These are phyloP conservation scores for Logfia minima DNA, from an alignment of 129 eudicot species.

Conservation along the genomic window DNA sequence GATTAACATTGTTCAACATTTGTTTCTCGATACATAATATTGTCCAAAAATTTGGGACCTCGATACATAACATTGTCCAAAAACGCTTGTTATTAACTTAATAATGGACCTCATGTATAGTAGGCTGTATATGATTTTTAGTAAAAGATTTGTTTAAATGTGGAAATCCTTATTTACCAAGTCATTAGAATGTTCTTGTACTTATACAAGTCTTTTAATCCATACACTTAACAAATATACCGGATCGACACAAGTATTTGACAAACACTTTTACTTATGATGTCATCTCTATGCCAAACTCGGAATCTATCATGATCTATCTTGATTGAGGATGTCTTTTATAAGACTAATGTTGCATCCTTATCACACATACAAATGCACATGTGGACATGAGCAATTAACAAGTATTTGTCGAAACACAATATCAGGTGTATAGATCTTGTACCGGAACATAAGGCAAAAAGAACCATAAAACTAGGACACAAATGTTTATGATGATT, in stretches of 20 bases:
- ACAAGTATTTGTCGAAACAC: background rate
- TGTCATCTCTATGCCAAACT: background rate
- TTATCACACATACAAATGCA: background rate
- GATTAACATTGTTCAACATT: no score
- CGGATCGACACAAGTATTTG: no score
- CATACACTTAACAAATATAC: background rate
- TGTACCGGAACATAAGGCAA: background rate
- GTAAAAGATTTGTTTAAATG: no score
- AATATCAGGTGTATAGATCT: background rate
- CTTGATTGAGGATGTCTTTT: background rate
- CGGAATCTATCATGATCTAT: background rate
- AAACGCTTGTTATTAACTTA: no score
- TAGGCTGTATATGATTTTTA: no score
- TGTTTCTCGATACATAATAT: no score
- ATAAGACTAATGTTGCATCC: background rate
- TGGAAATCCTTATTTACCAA: no score
- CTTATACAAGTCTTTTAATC: background rate
- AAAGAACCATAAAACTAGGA: background rate
- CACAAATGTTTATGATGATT: background rate
- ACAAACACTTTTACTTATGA: background rate
- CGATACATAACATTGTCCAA: no score
- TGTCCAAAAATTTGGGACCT: no score
- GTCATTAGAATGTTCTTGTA: background rate
- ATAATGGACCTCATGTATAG: no score
- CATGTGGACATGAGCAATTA: background rate